Evolutionary conservation across 805 yeast genomes (phyloP).

Genomic region (baker's yeast (Saccharomyces cerevisiae)): DNA sequence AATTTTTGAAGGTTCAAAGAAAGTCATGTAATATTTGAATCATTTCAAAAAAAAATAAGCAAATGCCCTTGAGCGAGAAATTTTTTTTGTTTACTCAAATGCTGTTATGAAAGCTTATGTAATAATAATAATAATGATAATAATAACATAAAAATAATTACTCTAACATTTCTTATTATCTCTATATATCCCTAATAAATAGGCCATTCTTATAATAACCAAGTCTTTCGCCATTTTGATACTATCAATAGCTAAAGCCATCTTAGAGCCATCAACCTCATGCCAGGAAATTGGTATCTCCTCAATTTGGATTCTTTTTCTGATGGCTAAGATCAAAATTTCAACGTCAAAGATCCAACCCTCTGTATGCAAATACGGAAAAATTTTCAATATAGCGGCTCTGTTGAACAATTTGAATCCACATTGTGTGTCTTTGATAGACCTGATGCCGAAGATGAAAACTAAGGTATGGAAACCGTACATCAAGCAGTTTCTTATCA

Average conservation of each 20-base stretch:
- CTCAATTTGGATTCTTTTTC: constrained; percentile 54
- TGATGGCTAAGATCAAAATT: constrained; percentile 67
- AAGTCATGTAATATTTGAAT: constrained; percentile 17
- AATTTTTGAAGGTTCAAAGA: constrained; percentile 32
- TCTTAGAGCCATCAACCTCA: constrained; percentile 91
- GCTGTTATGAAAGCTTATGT: constrained; percentile 1
- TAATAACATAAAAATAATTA: not conserved
- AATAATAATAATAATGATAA: not conserved
- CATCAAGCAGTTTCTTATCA: constrained; percentile 85
- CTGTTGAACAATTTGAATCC: constrained; percentile 90
- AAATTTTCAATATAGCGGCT: constrained; percentile 53
- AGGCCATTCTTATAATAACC: constrained; percentile 84
- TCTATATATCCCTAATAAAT: constrained; percentile 71
- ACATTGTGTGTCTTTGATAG: constrained; percentile 90
- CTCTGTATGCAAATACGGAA: constrained; percentile 91
- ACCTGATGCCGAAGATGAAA: constrained; percentile 78
- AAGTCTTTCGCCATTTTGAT: constrained; percentile 90
- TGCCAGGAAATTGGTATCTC: constrained; percentile 94
- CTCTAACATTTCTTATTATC: constrained; percentile 18
- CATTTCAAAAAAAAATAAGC: not conserved
- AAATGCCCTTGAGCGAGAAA: not conserved
- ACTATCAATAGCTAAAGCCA: constrained; percentile 84
- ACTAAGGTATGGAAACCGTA: constrained; percentile 82
- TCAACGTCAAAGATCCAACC: constrained; percentile 99
- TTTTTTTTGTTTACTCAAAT: not conserved